Evolutionary conservation across 2,329 filamentous ascomycete species (phyloP).

Genomic region (Stylonectria norvegica): DNA sequence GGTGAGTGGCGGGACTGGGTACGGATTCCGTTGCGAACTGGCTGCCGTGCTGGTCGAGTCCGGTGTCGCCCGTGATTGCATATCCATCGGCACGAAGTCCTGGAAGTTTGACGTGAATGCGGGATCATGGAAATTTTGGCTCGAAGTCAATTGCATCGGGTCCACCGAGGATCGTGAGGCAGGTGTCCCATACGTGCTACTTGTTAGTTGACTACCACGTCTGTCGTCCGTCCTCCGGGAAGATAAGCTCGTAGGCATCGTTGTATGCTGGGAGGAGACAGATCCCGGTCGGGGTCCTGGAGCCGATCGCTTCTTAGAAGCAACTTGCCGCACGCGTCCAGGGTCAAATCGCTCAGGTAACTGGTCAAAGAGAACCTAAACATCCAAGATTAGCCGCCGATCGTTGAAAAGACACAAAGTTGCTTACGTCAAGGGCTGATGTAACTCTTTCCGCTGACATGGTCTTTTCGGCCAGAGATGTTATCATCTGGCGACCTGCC

Average conservation of each 20-base stretch:
- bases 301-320: constrained; percentile 56
- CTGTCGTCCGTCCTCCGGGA: constrained; percentile 35
- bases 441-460: constrained; percentile 87
- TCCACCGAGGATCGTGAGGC: constrained; percentile 34
- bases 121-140: constrained; percentile 34
- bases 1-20: constrained; percentile 31
- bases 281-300: constrained; percentile 36
- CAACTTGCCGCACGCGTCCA: constrained; percentile 35
- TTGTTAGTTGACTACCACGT: constrained; percentile 26
- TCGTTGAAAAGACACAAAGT: constrained; percentile 14
- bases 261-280: constrained; percentile 27
- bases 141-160: constrained; percentile 27
- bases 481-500: constrained; percentile 79
- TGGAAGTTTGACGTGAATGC: constrained; percentile 39
- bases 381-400: constrained; percentile 4
- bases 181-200: constrained; percentile 26
- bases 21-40: constrained; percentile 37
- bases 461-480: constrained; percentile 75
- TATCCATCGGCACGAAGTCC: constrained; percentile 45
- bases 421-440: constrained; percentile 67
- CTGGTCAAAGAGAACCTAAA: constrained; percentile 77
- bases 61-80: constrained; percentile 41
- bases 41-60: constrained; percentile 42
- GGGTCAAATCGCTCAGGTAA: constrained; percentile 69
- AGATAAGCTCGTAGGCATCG: constrained; percentile 30